Percentiles rank a stretch among this genome's conserved stretches.
phyloP scores from a whole-genome alignment of 139 green algal species.

The Picochlorum sp. region DNA sequence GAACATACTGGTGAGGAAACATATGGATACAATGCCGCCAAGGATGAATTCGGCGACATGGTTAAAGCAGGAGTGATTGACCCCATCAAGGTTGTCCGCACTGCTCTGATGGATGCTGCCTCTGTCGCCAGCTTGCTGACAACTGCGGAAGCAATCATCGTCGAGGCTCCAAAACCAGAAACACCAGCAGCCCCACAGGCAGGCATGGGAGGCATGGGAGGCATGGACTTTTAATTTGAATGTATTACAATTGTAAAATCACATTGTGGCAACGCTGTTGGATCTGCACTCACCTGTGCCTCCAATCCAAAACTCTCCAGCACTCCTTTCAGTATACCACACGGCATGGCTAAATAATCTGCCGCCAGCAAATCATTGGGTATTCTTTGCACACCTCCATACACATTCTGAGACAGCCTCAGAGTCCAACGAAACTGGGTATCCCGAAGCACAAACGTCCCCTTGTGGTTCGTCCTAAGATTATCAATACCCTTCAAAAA shows the following conservation, averaged over 20 bases:
- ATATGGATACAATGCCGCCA: constrained; percentile 89
- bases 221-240: constrained; percentile 34
- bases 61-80: constrained; percentile 92
- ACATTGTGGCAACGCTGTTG: constrained; percentile 30
- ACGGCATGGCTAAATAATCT: constrained; percentile 60
- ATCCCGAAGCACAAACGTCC: constrained; percentile 82
- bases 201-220: constrained; percentile 67
- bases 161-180: constrained; percentile 81
- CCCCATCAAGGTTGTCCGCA: constrained; percentile 96
- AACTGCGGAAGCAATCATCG: constrained; percentile 91
- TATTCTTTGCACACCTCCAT: constrained; percentile 1
- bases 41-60: constrained; percentile 76
- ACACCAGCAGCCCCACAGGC: constrained; percentile 12
- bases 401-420: constrained; percentile 22
- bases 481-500: constrained; percentile 82
- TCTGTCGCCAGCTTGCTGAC: constrained; percentile 88
- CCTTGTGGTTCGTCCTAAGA: constrained; percentile 79
- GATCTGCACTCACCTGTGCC: constrained; percentile 34
- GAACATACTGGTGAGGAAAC: constrained; percentile 38
- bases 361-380: constrained; percentile 27
- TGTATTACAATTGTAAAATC: constrained; percentile 41
- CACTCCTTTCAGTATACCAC: constrained; percentile 55
- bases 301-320: constrained; percentile 37
- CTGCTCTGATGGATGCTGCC: constrained; percentile 88
- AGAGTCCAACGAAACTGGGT: constrained; percentile 64